Evolutionary conservation across 1,139 yeast species (phyloP), one percentile per base, ranked within the genome.

Genomic region (Pichia sp.): DNA sequence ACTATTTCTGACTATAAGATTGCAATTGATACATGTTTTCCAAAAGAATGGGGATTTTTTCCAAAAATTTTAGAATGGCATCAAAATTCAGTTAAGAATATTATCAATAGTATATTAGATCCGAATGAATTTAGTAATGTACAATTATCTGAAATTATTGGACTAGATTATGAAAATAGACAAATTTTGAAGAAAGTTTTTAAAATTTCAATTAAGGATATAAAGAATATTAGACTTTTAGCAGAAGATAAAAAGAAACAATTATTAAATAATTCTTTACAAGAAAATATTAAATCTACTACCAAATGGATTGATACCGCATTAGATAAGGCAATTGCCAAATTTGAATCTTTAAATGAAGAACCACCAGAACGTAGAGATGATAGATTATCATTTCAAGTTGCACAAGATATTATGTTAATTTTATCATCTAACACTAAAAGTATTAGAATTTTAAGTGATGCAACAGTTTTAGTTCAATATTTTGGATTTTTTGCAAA

Each of bases 81-180:
- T 62, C 93, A 84, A 58, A 67, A 70, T 31, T 78, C 80, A 43
- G 63, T 87, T 21, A 80, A 86, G 56, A 62, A 68, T 33, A 74
- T 80, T 28, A 70, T 83, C 41, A 64, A 80, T 50, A 70, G 69
- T 5, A 45, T 50, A 11, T 33, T 55, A 27, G 50, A 45, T 19
- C 40, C 50, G 33, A 43, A 45, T 16, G 30, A 44, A n/a, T 37
- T 50, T 23, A 41, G 53, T 6, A 51, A 54, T 37, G 34, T 21
- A n/a, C 24, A 41, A 9, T 25, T 50, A 31, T 40, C 46, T 9
- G 40, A 42, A 25, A 42, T 50, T 9, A 67, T 91, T 43, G 79
- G 84, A 35, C 88, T 80, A 59, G 95, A 88, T 53, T 74, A 80
- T 48, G 78, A 74, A 37, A 88, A 86, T 60, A 70, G 70, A 38